Base-by-base conservation (phyloP, 208 protist species). In the Strigomonas galati region DNA sequence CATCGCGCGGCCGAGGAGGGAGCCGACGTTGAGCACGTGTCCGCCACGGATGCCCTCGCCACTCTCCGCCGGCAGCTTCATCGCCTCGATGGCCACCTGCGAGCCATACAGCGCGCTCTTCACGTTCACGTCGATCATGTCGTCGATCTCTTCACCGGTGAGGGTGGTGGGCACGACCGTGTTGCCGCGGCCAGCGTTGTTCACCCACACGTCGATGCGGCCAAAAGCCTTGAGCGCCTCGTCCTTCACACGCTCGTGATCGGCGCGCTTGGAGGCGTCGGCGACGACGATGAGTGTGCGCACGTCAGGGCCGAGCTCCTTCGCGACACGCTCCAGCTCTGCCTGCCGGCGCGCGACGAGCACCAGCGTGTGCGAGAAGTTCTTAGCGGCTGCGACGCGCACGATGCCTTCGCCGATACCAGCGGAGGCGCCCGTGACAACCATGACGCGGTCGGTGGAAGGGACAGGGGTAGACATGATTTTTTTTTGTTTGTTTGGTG, bases 381-480 rank as follows among this genome's bases (percentile, higher is more conserved):
- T 5, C n/a, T 67, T 9, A 15, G 3, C 32, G 31, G 57, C n/a
- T 5, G 48, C 53, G 31, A 44, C 26, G 10, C 30, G 43, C 21
- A 67, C 30, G 30, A 67, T 67, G 27, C 37, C 53, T 35, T 67
- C 62, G 21, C 62, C 62, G 35, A 67, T 67, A 19, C 62, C 62
- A 14, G 49, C 53, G 3, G 62, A 67, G 51, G 62, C 62, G 5
- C 62, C 62, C 4, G 62, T 67, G 9, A 67, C 53, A 3, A 67
- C 17, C 30, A 67, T 59, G 4, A 67, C 62, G 24, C 62, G 62
- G 10, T n/a, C n/a, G n/a, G n/a, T n/a, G n/a, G n/a, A n/a, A n/a
- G n/a, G n/a, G n/a, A n/a, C n/a, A n/a, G n/a, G n/a, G n/a, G n/a
- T n/a, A n/a, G n/a, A 14, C 40, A 63, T 12, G 15, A 57, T 9